Evolutionary conservation across 805 yeast species (phyloP), one percentile per base, ranked within the genome.

Genomic region (Candida multigemmis): DNA sequence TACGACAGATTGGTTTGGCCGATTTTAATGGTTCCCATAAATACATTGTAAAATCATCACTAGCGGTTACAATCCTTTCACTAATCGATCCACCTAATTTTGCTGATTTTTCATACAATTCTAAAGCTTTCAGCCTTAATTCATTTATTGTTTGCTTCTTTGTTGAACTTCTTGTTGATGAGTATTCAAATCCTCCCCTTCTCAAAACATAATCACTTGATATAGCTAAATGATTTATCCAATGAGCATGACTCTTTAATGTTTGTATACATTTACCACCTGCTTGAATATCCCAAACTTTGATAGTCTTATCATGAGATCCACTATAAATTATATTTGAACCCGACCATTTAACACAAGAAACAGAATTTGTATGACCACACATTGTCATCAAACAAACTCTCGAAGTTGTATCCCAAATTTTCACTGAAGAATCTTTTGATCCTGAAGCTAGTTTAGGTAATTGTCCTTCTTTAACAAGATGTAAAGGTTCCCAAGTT

Each of bases 311-410:
- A 53, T 91, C 98, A 46, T 91, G 97, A 6, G 96, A 86, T 1
- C 83, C 87, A 17, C 93, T 74, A 52, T 87, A 91, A 19, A 91
- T 65, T 12, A 79, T 64, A 28, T 86, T 84, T 24, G 74, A 60
- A 2, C 98, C 98, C 32, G 96, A 83, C 98, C 98, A 91, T 51
- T 78, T 86, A n/a, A 87, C 93, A 57, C 96, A 85, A 1, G 95
- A 78, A 3, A 91, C 96, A 1, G 94, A 72, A 26, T 81, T 74
- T 17, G 85, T 68, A 48, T 91, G 98, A 0, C 97, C 96, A 29
- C 82, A 71, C 66, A 91, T 58, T 2, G 93, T 78, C 48, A 69
- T 63, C 27, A 70, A 43, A 41, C 86, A 74, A 2, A 65, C 67
- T 39, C 94, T 69, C 22, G 77, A 57, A 9, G 73, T 67, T 2